phyloP scores from a whole-genome alignment of 192 early-diverging fungal species.

The Linnemannia elongata region DNA sequence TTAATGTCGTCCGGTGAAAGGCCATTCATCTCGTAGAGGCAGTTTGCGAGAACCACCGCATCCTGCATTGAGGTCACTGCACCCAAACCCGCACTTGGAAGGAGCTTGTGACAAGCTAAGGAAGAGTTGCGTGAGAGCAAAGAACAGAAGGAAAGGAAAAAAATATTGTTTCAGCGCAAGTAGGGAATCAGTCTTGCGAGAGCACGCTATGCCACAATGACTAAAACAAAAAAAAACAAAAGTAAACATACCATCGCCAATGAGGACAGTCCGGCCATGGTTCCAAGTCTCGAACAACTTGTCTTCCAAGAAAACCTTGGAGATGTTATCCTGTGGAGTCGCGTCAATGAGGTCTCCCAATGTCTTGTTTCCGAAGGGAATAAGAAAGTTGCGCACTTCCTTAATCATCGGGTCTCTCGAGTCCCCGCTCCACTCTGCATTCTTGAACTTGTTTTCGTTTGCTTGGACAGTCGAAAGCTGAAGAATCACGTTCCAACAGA shows the following conservation, averaged over 20 bases:
- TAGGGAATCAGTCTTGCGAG: too few species aligned
- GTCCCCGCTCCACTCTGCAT: background rate
- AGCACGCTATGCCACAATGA: background rate
- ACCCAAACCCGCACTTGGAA: slow-evolving; percentile 3
- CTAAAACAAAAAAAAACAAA: background rate
- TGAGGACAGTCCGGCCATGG: background rate
- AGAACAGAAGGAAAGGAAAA: background rate
- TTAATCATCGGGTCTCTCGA: background rate
- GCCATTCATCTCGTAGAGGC: slow-evolving; percentile 1
- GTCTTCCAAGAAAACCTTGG: background rate
- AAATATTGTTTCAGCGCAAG: too few species aligned
- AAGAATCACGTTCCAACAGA: background rate
- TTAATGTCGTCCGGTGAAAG: background rate
- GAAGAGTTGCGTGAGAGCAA: background rate
- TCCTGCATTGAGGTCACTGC: slow-evolving; percentile 10
- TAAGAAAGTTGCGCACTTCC: background rate
- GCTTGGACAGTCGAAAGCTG: background rate
- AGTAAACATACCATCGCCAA: slow-evolving; percentile 7
- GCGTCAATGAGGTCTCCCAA: background rate
- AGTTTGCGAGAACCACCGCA: slow-evolving; percentile 2
- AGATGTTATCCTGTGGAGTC: background rate
- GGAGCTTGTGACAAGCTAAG: background rate
- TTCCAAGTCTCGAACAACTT: slow-evolving; percentile 19
- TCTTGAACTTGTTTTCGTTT: background rate
- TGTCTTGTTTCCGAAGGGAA: background rate